These are phyloP conservation scores for Nothopassalora personata DNA, from an alignment of 2,329 filamentous ascomycete genomes.

Conservation along the genomic window DNA sequence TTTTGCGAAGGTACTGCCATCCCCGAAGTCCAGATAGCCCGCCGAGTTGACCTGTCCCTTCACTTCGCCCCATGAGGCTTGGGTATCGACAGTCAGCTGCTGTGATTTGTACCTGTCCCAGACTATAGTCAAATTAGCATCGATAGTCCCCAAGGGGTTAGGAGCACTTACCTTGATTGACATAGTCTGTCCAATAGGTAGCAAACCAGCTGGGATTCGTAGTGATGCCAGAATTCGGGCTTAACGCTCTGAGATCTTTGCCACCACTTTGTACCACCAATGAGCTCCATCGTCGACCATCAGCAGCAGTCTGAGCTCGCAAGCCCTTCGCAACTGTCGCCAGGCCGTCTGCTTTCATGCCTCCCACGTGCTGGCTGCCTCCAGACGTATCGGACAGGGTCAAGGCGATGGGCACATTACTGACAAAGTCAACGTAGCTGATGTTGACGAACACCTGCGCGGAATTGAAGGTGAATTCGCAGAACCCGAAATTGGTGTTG, in stretches of 20 bases:
- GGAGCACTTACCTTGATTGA: conserved; percentile 33
- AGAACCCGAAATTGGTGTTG: conserved; percentile 42
- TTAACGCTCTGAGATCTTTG: conserved; percentile 39
- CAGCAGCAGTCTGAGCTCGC: conserved; percentile 49
- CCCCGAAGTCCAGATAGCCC: conserved; percentile 40
- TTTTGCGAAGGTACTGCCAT: conserved; percentile 48
- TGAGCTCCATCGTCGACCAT: conserved; percentile 58
- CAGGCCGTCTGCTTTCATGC: conserved; percentile 55
- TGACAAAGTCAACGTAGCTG: conserved; percentile 37
- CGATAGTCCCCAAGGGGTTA: neutral
- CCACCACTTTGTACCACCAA: conserved; percentile 44
- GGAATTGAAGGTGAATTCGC: conserved; percentile 47
- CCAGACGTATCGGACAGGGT: conserved; percentile 36
- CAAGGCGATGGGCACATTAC: conserved; percentile 38
- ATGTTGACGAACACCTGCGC: conserved; percentile 45
- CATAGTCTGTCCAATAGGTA: conserved; percentile 50
- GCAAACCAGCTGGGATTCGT: conserved; percentile 44
- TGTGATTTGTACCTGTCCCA: conserved; percentile 44
- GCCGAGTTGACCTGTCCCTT: conserved; percentile 38
- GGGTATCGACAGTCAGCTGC: conserved; percentile 58
- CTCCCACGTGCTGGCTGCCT: conserved; percentile 47
- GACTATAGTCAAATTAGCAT: conserved; percentile 28
- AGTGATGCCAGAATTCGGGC: conserved; percentile 44
- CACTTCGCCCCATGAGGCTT: conserved; percentile 50
- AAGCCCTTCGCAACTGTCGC: conserved; percentile 51